These are phyloP conservation scores for Colletotrichum sp. DNA, from an alignment of 2,329 filamentous ascomycete species.

Conservation along the genomic window DNA sequence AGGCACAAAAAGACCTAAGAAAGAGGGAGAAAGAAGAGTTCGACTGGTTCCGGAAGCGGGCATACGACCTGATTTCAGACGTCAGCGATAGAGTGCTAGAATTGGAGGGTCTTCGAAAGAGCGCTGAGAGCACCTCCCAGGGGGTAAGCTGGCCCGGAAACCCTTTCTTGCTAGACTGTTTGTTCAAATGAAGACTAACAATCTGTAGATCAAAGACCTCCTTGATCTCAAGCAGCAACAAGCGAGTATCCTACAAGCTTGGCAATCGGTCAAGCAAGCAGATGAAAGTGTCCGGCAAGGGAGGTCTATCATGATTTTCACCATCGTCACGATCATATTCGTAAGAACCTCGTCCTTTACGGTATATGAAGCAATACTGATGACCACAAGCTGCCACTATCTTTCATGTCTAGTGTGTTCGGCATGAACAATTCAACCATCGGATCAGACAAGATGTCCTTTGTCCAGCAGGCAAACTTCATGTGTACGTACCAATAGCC, in stretches of 20 bases:
- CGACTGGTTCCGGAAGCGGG: too few relatives aligned
- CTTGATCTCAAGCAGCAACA: constrained; percentile 51
- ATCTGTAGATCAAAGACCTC: constrained; percentile 44
- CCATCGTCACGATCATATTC: constrained; percentile 51
- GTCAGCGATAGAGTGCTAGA: too few relatives aligned
- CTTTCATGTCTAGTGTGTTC: constrained; percentile 41
- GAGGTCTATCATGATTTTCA: constrained; percentile 50
- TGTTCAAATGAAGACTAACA: too few relatives aligned
- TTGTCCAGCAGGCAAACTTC: constrained; percentile 20
- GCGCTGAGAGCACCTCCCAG: too few relatives aligned
- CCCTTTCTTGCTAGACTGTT: too few relatives aligned
- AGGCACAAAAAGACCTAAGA: too few relatives aligned
- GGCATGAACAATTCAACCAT: constrained; percentile 40
- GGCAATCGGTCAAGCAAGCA: constrained; percentile 41
- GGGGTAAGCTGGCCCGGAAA: too few relatives aligned
- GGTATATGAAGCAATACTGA: too few relatives aligned
- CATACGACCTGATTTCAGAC: too few relatives aligned
- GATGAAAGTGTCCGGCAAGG: constrained; percentile 46
- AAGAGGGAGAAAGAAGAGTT: too few relatives aligned
- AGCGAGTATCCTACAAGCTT: constrained; percentile 47
- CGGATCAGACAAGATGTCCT: constrained; percentile 21
- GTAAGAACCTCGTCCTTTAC: too few relatives aligned
- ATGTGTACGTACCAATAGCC: constrained; percentile 30
- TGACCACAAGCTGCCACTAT: constrained; percentile 42
- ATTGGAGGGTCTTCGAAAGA: too few relatives aligned